Percentiles rank a stretch among this genome's conserved stretches.
Conservation (phyloP, 306 rosid genomes). For the Mimosa bimucronata region DNA sequence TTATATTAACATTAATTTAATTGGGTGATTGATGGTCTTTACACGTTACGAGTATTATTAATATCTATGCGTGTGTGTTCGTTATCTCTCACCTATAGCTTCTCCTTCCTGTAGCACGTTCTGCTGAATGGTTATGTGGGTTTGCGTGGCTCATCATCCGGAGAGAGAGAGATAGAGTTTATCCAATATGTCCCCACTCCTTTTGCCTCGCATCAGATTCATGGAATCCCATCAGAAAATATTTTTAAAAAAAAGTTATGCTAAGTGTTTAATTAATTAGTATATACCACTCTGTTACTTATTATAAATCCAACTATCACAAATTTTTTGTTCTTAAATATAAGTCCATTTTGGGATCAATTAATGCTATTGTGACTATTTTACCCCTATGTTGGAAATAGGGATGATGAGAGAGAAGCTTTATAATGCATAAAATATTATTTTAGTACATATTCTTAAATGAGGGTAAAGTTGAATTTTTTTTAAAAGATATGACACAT, state of each 20-base stretch:
- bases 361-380: too few relatives aligned
- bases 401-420: too few relatives aligned
- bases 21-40: background rate
- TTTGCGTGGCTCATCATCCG: conserved; percentile 49
- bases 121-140: conserved; percentile 7
- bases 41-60: background rate
- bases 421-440: too few relatives aligned
- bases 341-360: too few relatives aligned
- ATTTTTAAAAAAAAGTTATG: background rate
- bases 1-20: background rate
- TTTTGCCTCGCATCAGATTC: conserved; percentile 57
- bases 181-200: conserved; percentile 48
- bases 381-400: too few relatives aligned
- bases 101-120: conserved; percentile 24
- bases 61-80: background rate
- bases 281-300: too few relatives aligned
- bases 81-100: background rate
- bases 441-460: too few relatives aligned
- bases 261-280: background rate
- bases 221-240: conserved; percentile 39
- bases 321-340: too few relatives aligned
- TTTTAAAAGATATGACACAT: too few relatives aligned
- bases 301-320: too few relatives aligned
- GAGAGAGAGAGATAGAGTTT: conserved; percentile 60
- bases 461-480: too few relatives aligned